Evolutionary conservation across 768 basidiomycete genomes (phyloP).

Genomic region (Leccinum subgranulosum): DNA sequence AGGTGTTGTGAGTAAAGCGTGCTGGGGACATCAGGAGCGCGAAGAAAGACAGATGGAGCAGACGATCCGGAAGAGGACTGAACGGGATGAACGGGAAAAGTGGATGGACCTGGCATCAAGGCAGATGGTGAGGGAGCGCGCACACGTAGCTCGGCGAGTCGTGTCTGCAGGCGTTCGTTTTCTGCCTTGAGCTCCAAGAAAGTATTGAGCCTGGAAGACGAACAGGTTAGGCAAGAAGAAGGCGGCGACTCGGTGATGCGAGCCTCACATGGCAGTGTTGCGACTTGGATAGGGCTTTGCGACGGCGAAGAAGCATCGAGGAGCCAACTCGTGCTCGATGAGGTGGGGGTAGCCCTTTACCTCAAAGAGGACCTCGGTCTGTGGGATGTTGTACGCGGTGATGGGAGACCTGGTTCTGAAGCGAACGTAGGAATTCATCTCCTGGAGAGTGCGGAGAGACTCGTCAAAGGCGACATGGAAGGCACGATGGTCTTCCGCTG

Average conservation of each 20-base stretch:
- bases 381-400: conserved; percentile 21
- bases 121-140: conserved; percentile 18
- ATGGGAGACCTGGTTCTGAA: conserved; percentile 48
- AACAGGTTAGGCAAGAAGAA: not conserved
- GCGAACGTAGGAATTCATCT: conserved; percentile 58
- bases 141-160: conserved; percentile 45
- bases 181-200: conserved; percentile 84
- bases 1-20: conserved; percentile 17
- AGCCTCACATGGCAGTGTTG: conserved; percentile 61
- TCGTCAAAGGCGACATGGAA: conserved; percentile 51
- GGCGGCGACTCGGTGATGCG: not conserved
- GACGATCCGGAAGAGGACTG: conserved; percentile 25
- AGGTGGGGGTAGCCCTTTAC: conserved; percentile 64
- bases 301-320: conserved; percentile 68
- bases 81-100: conserved; percentile 24
- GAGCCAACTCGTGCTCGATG: conserved; percentile 34
- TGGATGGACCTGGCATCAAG: conserved; percentile 12
- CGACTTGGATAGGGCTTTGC: conserved; percentile 77
- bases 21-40: conserved; percentile 10
- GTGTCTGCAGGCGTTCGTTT: conserved; percentile 74
- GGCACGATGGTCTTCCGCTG: conserved; percentile 55
- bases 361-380: conserved; percentile 63
- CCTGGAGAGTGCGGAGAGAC: conserved; percentile 45
- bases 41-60: conserved; percentile 16
- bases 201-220: conserved; percentile 55